Percentiles rank a stretch among this genome's conserved stretches.
These are phyloP conservation scores for Nadsonia fulvescens DNA, from an alignment of 805 yeast genomes.

Conservation along the genomic window DNA sequence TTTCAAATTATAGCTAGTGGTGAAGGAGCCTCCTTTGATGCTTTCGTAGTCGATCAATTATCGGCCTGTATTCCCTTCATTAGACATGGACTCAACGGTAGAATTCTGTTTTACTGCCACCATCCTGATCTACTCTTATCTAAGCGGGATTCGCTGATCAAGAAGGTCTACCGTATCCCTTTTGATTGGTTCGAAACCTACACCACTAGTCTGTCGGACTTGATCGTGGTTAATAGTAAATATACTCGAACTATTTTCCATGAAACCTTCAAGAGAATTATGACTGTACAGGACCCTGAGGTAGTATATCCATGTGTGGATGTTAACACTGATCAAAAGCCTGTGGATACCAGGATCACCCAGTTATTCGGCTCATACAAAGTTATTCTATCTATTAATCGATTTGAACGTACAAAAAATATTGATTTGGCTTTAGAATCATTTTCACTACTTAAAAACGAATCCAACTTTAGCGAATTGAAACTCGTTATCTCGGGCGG, in stretches of 20 bases:
- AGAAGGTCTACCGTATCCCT: slow-evolving; percentile 55
- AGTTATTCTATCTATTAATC: slow-evolving; percentile 59
- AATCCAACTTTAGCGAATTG: too few relatives aligned
- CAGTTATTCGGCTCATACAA: slow-evolving; percentile 10
- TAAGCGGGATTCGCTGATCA: slow-evolving; percentile 32
- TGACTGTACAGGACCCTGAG: slow-evolving; percentile 23
- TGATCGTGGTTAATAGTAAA: slow-evolving; percentile 69
- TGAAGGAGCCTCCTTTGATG: slow-evolving; percentile 37
- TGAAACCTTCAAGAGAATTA: slow-evolving; percentile 31
- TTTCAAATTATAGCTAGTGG: slow-evolving; percentile 25
- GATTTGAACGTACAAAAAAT: slow-evolving; percentile 79
- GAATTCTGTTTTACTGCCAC: slow-evolving; percentile 78
- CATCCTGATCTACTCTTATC: slow-evolving; percentile 83
- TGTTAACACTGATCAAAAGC: slow-evolving; percentile 13
- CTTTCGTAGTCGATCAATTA: slow-evolving; percentile 74
- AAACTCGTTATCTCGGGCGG: slow-evolving; percentile 78
- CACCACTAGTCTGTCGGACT: slow-evolving; percentile 60
- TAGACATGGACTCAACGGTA: too few relatives aligned
- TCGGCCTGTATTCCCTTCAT: slow-evolving; percentile 57
- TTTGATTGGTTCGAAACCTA: slow-evolving; percentile 75
- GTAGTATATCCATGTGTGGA: slow-evolving; percentile 74
- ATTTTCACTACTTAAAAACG: slow-evolving; percentile 26
- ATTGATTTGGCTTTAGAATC: slow-evolving; percentile 61
- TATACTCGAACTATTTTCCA: slow-evolving; percentile 62
- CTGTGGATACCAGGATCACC: slow-evolving; percentile 2